These are phyloP conservation scores for Atalantia buxifolia DNA, from an alignment of 345 rosid species.

Conservation along the genomic window DNA sequence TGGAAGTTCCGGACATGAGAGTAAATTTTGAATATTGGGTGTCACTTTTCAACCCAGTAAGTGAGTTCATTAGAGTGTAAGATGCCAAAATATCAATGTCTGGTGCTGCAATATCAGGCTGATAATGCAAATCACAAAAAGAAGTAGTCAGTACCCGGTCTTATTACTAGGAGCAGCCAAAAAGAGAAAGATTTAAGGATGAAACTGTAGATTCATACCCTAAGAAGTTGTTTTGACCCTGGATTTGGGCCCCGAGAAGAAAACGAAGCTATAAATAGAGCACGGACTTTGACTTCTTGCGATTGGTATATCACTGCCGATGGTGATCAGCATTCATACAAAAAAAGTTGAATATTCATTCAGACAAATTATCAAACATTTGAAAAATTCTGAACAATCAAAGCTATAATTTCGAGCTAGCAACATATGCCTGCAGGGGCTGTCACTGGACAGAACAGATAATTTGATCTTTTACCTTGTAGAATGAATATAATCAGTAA, in stretches of 20 bases:
- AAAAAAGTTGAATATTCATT: neutral
- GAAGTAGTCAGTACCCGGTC: neutral
- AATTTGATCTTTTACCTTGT: slow-evolving; percentile 39
- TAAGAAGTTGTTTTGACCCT: slow-evolving; percentile 62
- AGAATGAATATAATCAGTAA: slow-evolving; percentile 58
- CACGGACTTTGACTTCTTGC: slow-evolving; percentile 47
- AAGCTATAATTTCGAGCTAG: neutral
- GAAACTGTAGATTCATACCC: slow-evolving; percentile 34
- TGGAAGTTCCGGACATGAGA: slow-evolving; percentile 87
- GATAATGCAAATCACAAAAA: slow-evolving; percentile 5
- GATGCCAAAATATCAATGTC: slow-evolving; percentile 67
- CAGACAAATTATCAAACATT: neutral
- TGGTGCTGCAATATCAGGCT: slow-evolving; percentile 95
- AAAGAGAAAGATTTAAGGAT: neutral
- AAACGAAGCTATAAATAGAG: slow-evolving; percentile 81
- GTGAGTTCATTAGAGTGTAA: slow-evolving; percentile 67
- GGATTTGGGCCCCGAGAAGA: slow-evolving; percentile 94
- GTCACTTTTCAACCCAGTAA: slow-evolving; percentile 81
- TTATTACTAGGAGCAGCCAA: neutral
- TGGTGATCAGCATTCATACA: slow-evolving; percentile 49
- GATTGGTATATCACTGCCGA: slow-evolving; percentile 61
- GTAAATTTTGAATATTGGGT: slow-evolving; percentile 68
- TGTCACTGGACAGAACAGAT: neutral
- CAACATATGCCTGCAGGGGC: neutral
- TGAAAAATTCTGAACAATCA: neutral